Evolutionary conservation across 306 rosid genomes (phyloP).

Genomic region (Dryas octopetala): DNA sequence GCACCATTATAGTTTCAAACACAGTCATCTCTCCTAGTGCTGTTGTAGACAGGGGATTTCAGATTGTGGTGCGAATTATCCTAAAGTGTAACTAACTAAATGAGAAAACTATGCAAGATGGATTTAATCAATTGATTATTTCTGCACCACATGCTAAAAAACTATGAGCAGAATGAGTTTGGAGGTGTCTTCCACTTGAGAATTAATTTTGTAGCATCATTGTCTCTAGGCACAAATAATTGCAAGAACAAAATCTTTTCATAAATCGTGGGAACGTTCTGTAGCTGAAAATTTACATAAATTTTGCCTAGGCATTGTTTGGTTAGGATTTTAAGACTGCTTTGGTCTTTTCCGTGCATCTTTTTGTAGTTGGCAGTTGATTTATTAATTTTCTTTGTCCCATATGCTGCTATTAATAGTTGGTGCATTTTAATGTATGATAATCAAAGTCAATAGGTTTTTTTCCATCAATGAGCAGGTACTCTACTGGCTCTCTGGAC

Average conservation of each 20-base stretch:
- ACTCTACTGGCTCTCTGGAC: slow-evolving; percentile 91
- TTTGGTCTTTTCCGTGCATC: not conserved
- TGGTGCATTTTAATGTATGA: slow-evolving; percentile 7
- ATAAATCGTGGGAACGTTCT: too few species aligned
- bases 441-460: not conserved
- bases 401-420: not conserved
- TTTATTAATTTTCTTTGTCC: not conserved
- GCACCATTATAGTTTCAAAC: not conserved
- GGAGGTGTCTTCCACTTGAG: too few species aligned
- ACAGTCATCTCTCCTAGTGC: not conserved
- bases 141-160: not conserved
- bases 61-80: not conserved
- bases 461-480: slow-evolving; percentile 45
- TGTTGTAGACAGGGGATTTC: not conserved
- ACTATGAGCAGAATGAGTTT: not conserved
- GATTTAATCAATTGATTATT: too few species aligned
- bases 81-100: too few species aligned
- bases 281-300: not conserved
- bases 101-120: too few species aligned
- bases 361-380: not conserved
- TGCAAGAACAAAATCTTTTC: not conserved
- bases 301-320: not conserved
- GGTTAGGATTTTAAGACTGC: not conserved
- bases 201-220: not conserved
- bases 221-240: not conserved